Evolutionary conservation across 371 early-diverging fungal genomes (phyloP).

Genomic region (Rhizopus arrhizus): DNA sequence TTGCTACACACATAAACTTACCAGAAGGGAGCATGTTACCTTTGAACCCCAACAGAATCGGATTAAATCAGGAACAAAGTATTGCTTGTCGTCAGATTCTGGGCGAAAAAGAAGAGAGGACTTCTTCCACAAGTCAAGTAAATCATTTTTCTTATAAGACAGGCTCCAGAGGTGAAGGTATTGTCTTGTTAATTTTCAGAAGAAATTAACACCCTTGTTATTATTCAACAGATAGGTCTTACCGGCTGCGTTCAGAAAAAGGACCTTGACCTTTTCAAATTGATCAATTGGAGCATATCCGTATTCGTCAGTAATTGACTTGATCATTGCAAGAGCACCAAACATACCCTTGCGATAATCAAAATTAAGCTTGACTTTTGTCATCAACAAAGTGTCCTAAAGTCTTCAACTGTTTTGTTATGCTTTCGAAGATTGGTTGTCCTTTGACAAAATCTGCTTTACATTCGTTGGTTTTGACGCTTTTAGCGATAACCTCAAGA

Average conservation of each 20-base stretch:
- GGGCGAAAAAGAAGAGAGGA: slow-evolving; percentile 1
- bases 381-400: slow-evolving; percentile 6
- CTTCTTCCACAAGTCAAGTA: slow-evolving; percentile 14
- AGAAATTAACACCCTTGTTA: background rate
- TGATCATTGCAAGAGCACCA: slow-evolving; percentile 2
- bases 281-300: too few relatives aligned
- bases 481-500: background rate
- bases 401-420: slow-evolving; percentile 12
- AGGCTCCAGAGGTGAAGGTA: slow-evolving; percentile 10
- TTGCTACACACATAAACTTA: too few relatives aligned
- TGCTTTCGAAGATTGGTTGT: background rate
- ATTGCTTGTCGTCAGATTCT: slow-evolving; percentile 7
- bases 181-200: slow-evolving; percentile 1
- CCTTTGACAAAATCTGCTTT: slow-evolving; percentile 5
- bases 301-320: too few relatives aligned
- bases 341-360: slow-evolving; percentile 22
- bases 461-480: background rate
- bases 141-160: slow-evolving; percentile 5
- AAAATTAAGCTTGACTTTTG: slow-evolving; percentile 8
- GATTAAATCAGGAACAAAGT: slow-evolving; percentile 10
- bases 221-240: too few relatives aligned
- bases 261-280: too few relatives aligned
- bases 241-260: too few relatives aligned
- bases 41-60: slow-evolving; percentile 12
- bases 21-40: background rate